These are phyloP conservation scores for Daldinia vernicosa DNA, from an alignment of 495 filamentous ascomycete species.

Conservation along the genomic window DNA sequence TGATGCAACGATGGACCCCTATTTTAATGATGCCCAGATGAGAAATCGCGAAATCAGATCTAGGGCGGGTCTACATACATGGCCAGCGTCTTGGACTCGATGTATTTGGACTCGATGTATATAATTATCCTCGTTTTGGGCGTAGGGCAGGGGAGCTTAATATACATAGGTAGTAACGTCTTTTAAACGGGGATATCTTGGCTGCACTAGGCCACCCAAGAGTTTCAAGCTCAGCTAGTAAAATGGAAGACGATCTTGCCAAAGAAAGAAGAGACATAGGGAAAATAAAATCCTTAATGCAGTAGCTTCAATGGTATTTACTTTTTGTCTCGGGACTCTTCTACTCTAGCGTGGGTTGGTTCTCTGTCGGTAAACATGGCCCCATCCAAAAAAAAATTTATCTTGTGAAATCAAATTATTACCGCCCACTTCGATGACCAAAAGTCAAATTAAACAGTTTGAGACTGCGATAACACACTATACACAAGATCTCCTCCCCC, in stretches of 20 bases:
- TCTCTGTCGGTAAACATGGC: neutral
- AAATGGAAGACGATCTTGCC: too few relatives aligned
- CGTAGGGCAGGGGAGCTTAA: conserved; percentile 18
- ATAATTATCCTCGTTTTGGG: neutral
- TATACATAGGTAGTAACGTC: too few relatives aligned
- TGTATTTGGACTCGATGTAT: neutral
- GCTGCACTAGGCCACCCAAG: neutral
- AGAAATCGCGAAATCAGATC: too few relatives aligned
- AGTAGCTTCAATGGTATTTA: neutral
- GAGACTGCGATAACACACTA: neutral
- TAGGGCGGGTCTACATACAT: neutral
- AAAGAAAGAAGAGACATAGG: neutral
- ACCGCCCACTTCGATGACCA: neutral
- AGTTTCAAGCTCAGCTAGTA: too few relatives aligned
- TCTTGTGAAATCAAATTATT: neutral
- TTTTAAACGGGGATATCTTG: neutral
- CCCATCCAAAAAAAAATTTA: too few relatives aligned
- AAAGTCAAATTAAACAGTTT: too few relatives aligned
- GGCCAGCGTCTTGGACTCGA: neutral
- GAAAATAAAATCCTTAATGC: too few relatives aligned
- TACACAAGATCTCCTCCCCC: neutral
- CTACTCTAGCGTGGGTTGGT: conserved; percentile 4
- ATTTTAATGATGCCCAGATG: too few relatives aligned
- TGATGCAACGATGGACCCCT: too few relatives aligned
- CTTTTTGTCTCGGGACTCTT: conserved; percentile 17